Evolutionary conservation across 1,139 yeast genomes (phyloP).

Genomic region (Torulaspora globosa): DNA sequence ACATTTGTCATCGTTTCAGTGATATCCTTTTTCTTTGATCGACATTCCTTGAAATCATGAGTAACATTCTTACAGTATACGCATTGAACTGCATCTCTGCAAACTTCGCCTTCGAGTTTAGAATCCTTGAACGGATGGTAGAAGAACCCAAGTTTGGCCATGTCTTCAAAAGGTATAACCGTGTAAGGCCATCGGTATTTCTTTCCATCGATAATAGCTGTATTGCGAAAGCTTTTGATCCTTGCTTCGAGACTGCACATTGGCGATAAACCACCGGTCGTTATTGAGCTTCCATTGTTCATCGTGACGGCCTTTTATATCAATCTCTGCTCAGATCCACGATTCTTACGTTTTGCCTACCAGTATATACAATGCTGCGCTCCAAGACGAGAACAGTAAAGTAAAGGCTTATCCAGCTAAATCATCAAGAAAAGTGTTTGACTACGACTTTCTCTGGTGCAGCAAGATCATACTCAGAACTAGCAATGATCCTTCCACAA

Average conservation of each 20-base stretch:
- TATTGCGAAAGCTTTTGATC: slow-evolving; percentile 36
- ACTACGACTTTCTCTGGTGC: too few species aligned
- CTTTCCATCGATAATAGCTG: slow-evolving; percentile 28
- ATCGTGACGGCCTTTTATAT: neutral
- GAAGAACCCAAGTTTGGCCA: slow-evolving; percentile 69
- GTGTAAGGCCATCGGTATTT: slow-evolving; percentile 40
- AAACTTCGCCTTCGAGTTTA: slow-evolving; percentile 9
- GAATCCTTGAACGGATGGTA: slow-evolving; percentile 47
- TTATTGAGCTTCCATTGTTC: neutral
- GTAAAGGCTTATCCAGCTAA: neutral
- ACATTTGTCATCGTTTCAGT: slow-evolving; percentile 29
- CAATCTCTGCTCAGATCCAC: neutral
- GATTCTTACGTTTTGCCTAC: neutral
- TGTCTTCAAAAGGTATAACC: slow-evolving; percentile 39
- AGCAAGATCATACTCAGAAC: too few species aligned
- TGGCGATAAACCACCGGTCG: slow-evolving; percentile 2
- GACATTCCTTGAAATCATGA: slow-evolving; percentile 22
- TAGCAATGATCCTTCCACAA: too few species aligned
- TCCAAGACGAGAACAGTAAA: neutral
- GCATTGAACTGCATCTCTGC: slow-evolving; percentile 54
- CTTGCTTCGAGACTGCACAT: slow-evolving; percentile 27
- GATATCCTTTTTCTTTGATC: slow-evolving; percentile 25
- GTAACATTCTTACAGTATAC: slow-evolving; percentile 51
- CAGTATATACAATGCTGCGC: neutral
- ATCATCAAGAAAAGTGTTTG: neutral